Percentiles rank a stretch among this genome's conserved stretches.
Evolutionary conservation across 1,284 basidiomycete genomes (phyloP).

Genomic region (Rhizoctonia solani): DNA sequence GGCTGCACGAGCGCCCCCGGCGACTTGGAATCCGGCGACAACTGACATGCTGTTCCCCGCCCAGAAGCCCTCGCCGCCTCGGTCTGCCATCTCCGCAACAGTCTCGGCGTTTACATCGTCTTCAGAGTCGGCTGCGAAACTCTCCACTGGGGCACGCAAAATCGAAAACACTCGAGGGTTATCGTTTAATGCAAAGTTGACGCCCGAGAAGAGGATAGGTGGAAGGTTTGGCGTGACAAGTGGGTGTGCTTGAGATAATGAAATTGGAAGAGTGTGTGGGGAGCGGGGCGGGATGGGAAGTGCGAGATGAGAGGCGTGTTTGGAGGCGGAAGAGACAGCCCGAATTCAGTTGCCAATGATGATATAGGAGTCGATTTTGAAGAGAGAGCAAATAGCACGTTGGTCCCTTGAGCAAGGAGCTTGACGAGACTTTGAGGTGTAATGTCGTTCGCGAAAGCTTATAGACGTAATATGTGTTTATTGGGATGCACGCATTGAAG

Average conservation of each 20-base stretch:
- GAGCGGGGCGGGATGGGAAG: conserved; percentile 67
- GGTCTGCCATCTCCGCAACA: conserved; percentile 67
- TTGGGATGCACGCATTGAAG: neutral
- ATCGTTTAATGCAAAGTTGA: conserved; percentile 70
- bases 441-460: conserved; percentile 76
- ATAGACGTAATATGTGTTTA: neutral
- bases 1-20: conserved; percentile 73
- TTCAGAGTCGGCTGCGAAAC: conserved; percentile 64
- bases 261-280: conserved; percentile 59
- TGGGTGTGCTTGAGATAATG: conserved; percentile 45
- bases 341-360: conserved; percentile 76
- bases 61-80: conserved; percentile 74
- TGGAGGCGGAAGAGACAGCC: conserved; percentile 72
- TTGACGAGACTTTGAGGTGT: conserved; percentile 81
- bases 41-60: conserved; percentile 75
- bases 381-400: conserved; percentile 83
- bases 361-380: conserved; percentile 70
- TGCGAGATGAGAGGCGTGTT: conserved; percentile 73
- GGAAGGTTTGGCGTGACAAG: conserved; percentile 55
- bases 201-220: conserved; percentile 77
- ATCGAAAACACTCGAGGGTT: conserved; percentile 87
- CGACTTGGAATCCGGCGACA: conserved; percentile 88
- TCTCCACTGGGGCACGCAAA: conserved; percentile 73
- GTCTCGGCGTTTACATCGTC: conserved; percentile 57
- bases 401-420: conserved; percentile 73